phyloP scores from a whole-genome alignment of 2,329 filamentous ascomycete genomes.

The Zalaria obscura region DNA sequence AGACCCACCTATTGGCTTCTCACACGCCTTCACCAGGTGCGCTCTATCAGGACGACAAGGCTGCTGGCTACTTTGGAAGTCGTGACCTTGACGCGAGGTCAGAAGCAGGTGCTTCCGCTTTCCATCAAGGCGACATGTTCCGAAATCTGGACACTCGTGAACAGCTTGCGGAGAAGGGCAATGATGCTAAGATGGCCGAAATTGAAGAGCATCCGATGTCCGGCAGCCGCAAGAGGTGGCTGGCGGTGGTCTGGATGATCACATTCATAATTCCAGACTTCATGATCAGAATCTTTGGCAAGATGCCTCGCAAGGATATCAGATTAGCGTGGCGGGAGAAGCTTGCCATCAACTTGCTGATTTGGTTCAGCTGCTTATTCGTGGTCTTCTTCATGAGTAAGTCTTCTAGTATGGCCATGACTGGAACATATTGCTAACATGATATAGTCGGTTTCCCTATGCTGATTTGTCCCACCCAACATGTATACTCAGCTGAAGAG shows the following conservation, averaged over 20 bases:
- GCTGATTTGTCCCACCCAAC: slow-evolving; percentile 80
- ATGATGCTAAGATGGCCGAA: slow-evolving; percentile 78
- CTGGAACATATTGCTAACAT: slow-evolving; percentile 8
- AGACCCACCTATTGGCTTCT: slow-evolving; percentile 39
- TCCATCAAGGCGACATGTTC: slow-evolving; percentile 94
- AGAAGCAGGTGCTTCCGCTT: slow-evolving; percentile 81
- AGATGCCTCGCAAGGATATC: slow-evolving; percentile 86
- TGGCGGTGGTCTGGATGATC: slow-evolving; percentile 66
- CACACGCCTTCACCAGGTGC: slow-evolving; percentile 35
- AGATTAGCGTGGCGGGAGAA: slow-evolving; percentile 93
- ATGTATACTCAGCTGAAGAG: slow-evolving; percentile 72
- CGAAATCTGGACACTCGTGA: slow-evolving; percentile 87
- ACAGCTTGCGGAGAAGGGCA: slow-evolving; percentile 89
- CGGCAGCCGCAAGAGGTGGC: slow-evolving; percentile 75
- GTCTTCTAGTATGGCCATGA: slow-evolving; percentile 2
- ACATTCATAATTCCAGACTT: slow-evolving; percentile 87
- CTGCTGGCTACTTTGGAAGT: slow-evolving; percentile 67
- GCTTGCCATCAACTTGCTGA: slow-evolving; percentile 92
- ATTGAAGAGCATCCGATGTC: slow-evolving; percentile 74
- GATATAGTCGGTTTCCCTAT: slow-evolving; percentile 57
- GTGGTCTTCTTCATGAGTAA: slow-evolving; percentile 69
- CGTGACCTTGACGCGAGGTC: slow-evolving; percentile 73
- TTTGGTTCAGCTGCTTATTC: slow-evolving; percentile 71
- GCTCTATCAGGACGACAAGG: slow-evolving; percentile 61
- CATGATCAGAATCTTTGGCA: slow-evolving; percentile 57